Base-by-base conservation (phyloP, 2,329 filamentous ascomycete species). In the Alternaria dauci region DNA sequence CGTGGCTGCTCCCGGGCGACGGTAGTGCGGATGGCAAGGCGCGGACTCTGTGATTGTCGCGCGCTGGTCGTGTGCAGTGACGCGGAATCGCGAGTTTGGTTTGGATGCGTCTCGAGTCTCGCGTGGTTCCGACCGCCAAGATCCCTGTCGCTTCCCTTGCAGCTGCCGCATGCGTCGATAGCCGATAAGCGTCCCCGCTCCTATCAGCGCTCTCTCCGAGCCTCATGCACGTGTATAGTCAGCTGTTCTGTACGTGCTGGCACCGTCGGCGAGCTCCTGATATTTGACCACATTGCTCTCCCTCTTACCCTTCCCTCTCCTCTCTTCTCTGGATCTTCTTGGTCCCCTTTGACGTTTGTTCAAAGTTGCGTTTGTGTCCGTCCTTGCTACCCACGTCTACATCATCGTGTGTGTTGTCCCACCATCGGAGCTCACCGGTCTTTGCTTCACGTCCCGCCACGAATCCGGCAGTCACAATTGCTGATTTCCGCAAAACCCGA, bases 181-280 rank as follows among this genome's bases (percentile, higher is more conserved):
- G 57, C 48, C 58, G 73, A 75, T 76, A 76, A 76, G 71, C 57
- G 38, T 28, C 65, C 63, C 68, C 68, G 66, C 71, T 63, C 68
- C 63, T 63, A 70, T 70, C 68, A 72, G 65, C 66, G 59, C 59
- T 63, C 66, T 47, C 56, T 56, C 51, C 61, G 57, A 58, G 61
- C 59, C 53, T 63, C 59, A 61, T 44, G 58, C 58, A 60, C 53
- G 46, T 57, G 59, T 59, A 57, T 63, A 68, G 66, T 67, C 64
- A 67, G 58, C 60, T 67, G 66, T 59, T 54, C 59, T 8, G 30
- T 60, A 52, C 18, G 23, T 60, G 58, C 46, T 55, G 51, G 44
- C 52, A 55, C 41, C 56, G 55, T 44, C 58, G 52, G 55, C 51
- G 54, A 67, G 51, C 65, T 65, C 58, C 62, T 57, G 61, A 55